Conservation (phyloP, 345 rosid species). For the Litchi chinensis region DNA sequence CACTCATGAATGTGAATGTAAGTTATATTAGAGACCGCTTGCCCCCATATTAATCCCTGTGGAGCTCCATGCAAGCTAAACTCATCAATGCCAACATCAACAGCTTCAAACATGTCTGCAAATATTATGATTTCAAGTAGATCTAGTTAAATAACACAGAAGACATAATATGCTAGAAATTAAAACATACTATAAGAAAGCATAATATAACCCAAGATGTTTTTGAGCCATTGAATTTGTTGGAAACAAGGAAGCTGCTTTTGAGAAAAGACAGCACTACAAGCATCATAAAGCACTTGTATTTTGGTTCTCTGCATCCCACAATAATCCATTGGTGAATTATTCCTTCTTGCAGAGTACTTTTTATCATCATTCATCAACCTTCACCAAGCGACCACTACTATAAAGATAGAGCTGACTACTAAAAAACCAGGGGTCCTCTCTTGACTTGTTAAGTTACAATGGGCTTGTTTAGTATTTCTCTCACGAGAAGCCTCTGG, state of each 20-base stretch:
- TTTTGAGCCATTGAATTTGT: constrained; percentile 43
- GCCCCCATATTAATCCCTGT: constrained; percentile 31
- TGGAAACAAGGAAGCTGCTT: constrained; percentile 34
- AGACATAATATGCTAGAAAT: neutral
- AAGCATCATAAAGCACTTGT: constrained; percentile 42
- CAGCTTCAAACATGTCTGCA: constrained; percentile 41
- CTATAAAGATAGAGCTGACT: too few species aligned
- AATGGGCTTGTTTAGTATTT: constrained; percentile 20
- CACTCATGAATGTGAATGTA: constrained; percentile 50
- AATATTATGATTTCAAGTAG: neutral
- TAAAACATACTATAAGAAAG: neutral
- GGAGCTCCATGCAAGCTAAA: constrained; percentile 24
- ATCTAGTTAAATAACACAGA: too few species aligned
- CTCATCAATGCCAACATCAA: constrained; percentile 46
- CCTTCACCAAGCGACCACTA: too few species aligned
- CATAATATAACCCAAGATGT: constrained; percentile 29
- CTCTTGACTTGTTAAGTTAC: neutral
- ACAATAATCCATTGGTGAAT: neutral
- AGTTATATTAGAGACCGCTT: constrained; percentile 36
- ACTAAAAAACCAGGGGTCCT: neutral
- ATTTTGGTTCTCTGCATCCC: constrained; percentile 32
- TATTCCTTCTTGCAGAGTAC: neutral
- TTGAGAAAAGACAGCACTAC: constrained; percentile 29
- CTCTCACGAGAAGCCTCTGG: neutral
- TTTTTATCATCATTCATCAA: too few species aligned